A percentile compares a stretch with the other conserved stretches of the same genome.
These are phyloP conservation scores for Schizochytrium sp. DNA, from an alignment of 108 stramenopile species.

Conservation along the genomic window DNA sequence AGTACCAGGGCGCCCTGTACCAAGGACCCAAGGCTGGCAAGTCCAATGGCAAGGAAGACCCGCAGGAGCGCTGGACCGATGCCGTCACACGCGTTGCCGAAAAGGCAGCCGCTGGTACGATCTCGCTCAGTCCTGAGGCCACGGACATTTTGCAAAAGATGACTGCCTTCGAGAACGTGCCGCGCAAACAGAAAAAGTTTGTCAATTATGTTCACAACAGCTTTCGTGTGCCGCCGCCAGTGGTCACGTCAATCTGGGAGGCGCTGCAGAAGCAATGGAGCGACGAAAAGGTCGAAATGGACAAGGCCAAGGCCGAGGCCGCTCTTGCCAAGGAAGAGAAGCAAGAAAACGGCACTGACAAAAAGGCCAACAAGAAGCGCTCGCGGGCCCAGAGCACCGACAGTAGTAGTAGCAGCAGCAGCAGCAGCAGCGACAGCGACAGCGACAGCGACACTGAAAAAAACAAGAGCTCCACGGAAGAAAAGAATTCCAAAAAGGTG, in stretches of 20 bases:
- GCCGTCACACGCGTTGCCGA: conserved; percentile 17
- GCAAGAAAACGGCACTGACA: neutral
- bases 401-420: too few relatives aligned
- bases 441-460: neutral
- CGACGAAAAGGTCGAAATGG: conserved; percentile 7
- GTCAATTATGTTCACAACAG: conserved; percentile 42
- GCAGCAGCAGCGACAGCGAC: neutral
- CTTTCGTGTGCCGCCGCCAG: conserved; percentile 9
- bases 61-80: conserved; percentile 20
- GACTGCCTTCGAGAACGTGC: conserved; percentile 40
- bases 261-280: neutral
- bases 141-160: conserved; percentile 23
- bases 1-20: conserved; percentile 53
- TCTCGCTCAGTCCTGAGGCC: neutral
- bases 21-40: conserved; percentile 34
- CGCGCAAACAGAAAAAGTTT: conserved; percentile 56
- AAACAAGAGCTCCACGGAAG: neutral
- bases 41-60: neutral
- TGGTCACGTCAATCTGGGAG: neutral
- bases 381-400: neutral
- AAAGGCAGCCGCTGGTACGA: neutral
- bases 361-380: neutral
- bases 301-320: neutral
- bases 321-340: neutral
- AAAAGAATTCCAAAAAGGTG: conserved; percentile 11